phyloP scores from a whole-genome alignment of 345 rosid species.

The Carallia pectinifolia region DNA sequence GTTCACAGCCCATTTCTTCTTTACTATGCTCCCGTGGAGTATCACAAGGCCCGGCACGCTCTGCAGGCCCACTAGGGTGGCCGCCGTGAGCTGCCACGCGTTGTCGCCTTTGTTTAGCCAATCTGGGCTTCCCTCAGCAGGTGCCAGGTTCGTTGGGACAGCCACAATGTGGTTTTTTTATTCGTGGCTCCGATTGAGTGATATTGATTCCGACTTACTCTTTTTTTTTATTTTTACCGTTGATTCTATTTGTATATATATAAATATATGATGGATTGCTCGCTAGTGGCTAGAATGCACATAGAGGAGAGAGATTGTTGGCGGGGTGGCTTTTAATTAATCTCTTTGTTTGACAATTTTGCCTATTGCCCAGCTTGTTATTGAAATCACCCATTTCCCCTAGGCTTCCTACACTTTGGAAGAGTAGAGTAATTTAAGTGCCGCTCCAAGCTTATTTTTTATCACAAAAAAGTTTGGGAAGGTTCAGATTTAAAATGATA shows the following conservation, averaged over 20 bases:
- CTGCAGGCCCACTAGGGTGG: conserved; percentile 62
- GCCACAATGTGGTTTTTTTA: background rate
- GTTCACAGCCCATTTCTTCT: conserved; percentile 80
- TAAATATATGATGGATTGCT: no score
- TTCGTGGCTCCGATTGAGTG: no score
- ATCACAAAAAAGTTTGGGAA: no score
- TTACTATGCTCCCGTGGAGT: conserved; percentile 63
- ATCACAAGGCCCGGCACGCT: conserved; percentile 69
- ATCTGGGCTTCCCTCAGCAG: conserved; percentile 38
- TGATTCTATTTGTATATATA: no score
- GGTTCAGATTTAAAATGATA: no score
- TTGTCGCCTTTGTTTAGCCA: conserved; percentile 77
- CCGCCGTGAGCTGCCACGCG: conserved; percentile 69
- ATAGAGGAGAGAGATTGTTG: conserved; percentile 3
- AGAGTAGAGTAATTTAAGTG: no score
- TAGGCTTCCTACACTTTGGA: no score
- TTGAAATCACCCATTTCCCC: background rate
- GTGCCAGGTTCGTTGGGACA: conserved; percentile 38
- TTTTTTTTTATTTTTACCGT: no score
- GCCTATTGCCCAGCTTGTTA: conserved; percentile 7
- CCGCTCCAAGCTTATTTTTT: background rate
- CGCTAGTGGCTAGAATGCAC: background rate
- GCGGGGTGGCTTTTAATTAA: background rate
- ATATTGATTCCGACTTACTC: no score
- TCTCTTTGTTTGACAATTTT: no score